Percentiles rank a stretch among this genome's conserved stretches.
Evolutionary conservation across 257 asterid species (phyloP).

Genomic region (Linaria vulgaris): DNA sequence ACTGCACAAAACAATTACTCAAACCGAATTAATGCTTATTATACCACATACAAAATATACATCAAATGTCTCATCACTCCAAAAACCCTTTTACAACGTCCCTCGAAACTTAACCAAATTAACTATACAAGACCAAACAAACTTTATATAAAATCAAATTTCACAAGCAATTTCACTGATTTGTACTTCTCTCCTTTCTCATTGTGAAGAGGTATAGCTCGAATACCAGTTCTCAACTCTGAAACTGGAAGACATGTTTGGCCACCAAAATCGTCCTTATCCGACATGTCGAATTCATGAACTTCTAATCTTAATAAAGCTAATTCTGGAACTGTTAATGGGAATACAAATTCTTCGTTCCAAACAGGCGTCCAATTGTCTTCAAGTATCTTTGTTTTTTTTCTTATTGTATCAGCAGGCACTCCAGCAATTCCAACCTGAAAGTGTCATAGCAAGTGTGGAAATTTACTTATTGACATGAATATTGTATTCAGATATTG

Average conservation of each 20-base stretch:
- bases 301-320: conserved; percentile 80
- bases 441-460: too few species aligned
- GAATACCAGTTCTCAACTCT: conserved; percentile 67
- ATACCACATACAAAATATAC: not conserved
- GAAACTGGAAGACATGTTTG: conserved; percentile 84
- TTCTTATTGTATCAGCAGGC: conserved; percentile 47
- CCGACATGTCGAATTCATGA: conserved; percentile 72
- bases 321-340: conserved; percentile 59
- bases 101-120: not conserved
- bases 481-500: too few species aligned
- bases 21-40: not conserved
- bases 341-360: conserved; percentile 69
- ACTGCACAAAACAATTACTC: too few species aligned
- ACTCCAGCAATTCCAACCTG: conserved; percentile 86
- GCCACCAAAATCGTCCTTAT: conserved; percentile 83
- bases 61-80: not conserved
- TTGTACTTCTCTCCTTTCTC: conserved; percentile 67
- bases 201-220: conserved; percentile 58
- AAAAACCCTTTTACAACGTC: not conserved
- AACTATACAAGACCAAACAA: not conserved
- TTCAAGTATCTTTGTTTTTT: conserved; percentile 50
- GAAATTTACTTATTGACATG: too few species aligned
- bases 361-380: conserved; percentile 82
- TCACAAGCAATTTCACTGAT: conserved; percentile 60
- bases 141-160: conserved; percentile 45